Percentiles rank a stretch among this genome's conserved stretches.
Evolutionary conservation across 2,329 filamentous ascomycete species (phyloP).

Genomic region (Pseudopyricularia javanii): DNA sequence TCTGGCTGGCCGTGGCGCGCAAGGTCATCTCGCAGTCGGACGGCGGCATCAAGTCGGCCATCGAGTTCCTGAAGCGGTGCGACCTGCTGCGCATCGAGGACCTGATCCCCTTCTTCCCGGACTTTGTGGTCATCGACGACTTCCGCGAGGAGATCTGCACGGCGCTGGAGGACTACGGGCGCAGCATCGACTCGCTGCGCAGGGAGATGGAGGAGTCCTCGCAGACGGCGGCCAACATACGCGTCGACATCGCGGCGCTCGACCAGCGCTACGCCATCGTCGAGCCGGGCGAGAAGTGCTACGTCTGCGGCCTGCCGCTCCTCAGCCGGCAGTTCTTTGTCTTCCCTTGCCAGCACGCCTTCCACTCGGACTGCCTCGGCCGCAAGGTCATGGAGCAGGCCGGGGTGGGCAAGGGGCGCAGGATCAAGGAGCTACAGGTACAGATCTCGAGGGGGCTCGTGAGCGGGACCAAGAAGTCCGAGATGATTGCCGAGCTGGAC

Average conservation of each 20-base stretch:
- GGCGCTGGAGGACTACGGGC: constrained; percentile 84
- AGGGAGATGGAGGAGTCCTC: constrained; percentile 94
- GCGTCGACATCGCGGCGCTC: constrained; percentile 72
- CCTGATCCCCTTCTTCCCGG: constrained; percentile 93
- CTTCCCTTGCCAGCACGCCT: constrained; percentile 95
- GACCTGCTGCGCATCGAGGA: constrained; percentile 92
- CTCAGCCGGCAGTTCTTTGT: constrained; percentile 93
- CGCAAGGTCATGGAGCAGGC: constrained; percentile 74
- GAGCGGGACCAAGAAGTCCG: constrained; percentile 60
- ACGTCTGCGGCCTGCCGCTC: constrained; percentile 73
- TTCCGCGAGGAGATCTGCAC: constrained; percentile 98
- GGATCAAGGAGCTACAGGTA: constrained; percentile 75
- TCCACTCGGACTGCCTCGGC: constrained; percentile 89
- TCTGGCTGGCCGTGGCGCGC: constrained; percentile 91
- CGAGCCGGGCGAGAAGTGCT: constrained; percentile 89
- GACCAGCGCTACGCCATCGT: constrained; percentile 92
- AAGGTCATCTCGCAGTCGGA: constrained; percentile 81
- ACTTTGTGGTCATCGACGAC: constrained; percentile 97
- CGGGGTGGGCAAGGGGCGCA: constrained; percentile 60
- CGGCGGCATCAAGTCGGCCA: constrained; percentile 74
- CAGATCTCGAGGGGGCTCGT: constrained; percentile 69
- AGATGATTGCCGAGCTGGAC: constrained; percentile 79
- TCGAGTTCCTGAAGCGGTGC: constrained; percentile 85
- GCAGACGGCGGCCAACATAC: constrained; percentile 80
- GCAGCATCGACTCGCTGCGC: constrained; percentile 78